Percentiles rank a stretch among this genome's conserved stretches.
Evolutionary conservation across 2,329 filamentous ascomycete genomes (phyloP).

Genomic region (Cladosporium sp.): DNA sequence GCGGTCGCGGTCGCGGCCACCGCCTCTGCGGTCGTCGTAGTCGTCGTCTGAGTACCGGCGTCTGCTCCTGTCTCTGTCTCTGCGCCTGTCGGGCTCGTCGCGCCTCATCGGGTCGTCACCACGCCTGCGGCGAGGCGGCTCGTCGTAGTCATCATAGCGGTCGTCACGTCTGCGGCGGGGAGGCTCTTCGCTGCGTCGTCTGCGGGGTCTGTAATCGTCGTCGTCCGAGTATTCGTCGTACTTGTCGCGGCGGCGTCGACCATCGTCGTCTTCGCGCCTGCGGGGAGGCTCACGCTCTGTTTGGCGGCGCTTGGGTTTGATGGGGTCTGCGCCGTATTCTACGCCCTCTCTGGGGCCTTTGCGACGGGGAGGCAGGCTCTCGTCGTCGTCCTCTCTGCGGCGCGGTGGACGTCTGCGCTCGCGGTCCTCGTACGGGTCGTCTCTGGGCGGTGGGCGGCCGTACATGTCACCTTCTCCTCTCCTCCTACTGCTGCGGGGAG

Average conservation of each 20-base stretch:
- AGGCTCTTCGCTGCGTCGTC: conserved; percentile 21
- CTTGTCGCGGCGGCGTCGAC: conserved; percentile 23
- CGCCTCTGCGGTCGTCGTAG: conserved; percentile 23
- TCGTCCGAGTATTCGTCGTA: conserved; percentile 26
- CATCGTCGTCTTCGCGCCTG: conserved; percentile 23
- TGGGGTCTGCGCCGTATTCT: conserved; percentile 21
- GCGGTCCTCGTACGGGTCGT: conserved; percentile 20
- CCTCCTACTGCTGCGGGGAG: conserved; percentile 9
- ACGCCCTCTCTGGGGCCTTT: conserved; percentile 23
- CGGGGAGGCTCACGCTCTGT: conserved; percentile 17
- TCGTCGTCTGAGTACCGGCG: conserved; percentile 19
- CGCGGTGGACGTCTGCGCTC: conserved; percentile 19
- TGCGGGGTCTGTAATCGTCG: conserved; percentile 26
- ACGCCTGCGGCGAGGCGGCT: conserved; percentile 21
- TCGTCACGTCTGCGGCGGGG: conserved; percentile 23
- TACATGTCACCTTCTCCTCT: conserved; percentile 15
- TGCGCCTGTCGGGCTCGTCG: conserved; percentile 14
- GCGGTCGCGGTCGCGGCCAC: conserved; percentile 21
- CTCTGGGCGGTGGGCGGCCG: conserved; percentile 17
- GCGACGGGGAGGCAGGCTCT: conserved; percentile 28
- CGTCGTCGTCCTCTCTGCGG: conserved; percentile 25
- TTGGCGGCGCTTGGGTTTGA: conserved; percentile 19
- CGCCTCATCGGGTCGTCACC: conserved; percentile 18
- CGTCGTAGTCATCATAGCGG: conserved; percentile 21
- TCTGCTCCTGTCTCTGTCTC: conserved; percentile 18